phyloP scores from a whole-genome alignment of 1,284 basidiomycete genomes.

The Ustilago hordei region DNA sequence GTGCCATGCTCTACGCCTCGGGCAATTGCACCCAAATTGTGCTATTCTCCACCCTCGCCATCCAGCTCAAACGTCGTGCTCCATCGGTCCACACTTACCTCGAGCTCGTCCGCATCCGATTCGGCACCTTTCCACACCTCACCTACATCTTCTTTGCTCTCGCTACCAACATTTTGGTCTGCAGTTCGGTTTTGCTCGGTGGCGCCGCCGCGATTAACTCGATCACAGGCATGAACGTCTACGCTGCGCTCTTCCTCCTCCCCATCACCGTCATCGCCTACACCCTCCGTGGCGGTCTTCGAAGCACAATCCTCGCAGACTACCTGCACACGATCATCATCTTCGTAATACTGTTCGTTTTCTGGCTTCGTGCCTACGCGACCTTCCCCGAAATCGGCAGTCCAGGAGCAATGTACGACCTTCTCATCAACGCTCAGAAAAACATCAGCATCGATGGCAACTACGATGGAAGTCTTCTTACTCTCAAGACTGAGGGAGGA shows the following conservation, averaged over 20 bases:
- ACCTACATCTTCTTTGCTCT: slow-evolving; percentile 63
- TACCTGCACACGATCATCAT: slow-evolving; percentile 65
- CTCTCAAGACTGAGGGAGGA: slow-evolving; percentile 56
- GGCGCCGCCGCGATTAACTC: slow-evolving; percentile 57
- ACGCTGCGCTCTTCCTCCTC: slow-evolving; percentile 56
- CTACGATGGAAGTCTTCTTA: slow-evolving; percentile 49
- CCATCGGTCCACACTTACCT: slow-evolving; percentile 62
- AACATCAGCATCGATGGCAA: slow-evolving; percentile 44
- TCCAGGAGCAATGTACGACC: slow-evolving; percentile 55
- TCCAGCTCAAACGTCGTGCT: slow-evolving; percentile 60
- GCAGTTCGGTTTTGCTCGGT: slow-evolving; percentile 55
- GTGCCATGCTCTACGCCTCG: slow-evolving; percentile 60
- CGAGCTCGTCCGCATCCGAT: slow-evolving; percentile 57
- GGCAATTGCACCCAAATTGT: slow-evolving; percentile 61
- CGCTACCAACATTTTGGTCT: slow-evolving; percentile 64
- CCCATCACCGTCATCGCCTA: slow-evolving; percentile 60
- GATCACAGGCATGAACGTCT: slow-evolving; percentile 60
- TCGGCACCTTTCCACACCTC: slow-evolving; percentile 54
- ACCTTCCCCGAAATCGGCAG: slow-evolving; percentile 57
- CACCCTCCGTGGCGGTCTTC: slow-evolving; percentile 57
- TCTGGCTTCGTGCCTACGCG: slow-evolving; percentile 56
- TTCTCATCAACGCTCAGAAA: slow-evolving; percentile 31
- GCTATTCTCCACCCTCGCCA: slow-evolving; percentile 60
- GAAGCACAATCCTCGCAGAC: slow-evolving; percentile 58
- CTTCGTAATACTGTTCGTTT: slow-evolving; percentile 60